A percentile compares a stretch with the other conserved stretches of the same genome.
Conservation (phyloP, 2,329 filamentous ascomycete genomes). For the Aspergillus brunneoviolaceus region DNA sequence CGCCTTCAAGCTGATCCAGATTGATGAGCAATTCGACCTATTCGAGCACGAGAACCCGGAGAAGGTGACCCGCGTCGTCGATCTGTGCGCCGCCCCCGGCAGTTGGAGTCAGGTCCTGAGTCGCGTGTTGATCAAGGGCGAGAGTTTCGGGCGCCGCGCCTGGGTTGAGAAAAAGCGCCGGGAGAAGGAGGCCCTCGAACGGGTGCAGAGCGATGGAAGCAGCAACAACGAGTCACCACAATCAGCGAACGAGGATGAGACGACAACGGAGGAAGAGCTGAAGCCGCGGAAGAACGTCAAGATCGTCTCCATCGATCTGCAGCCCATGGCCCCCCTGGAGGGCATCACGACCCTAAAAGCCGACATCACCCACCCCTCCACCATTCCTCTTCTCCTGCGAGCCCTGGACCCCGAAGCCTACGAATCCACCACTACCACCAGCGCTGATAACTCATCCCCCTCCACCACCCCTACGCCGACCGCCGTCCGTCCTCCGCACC, state of each 20-base stretch:
- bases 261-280: slow-evolving; percentile 34
- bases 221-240: background rate
- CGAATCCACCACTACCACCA: slow-evolving; percentile 29
- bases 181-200: slow-evolving; percentile 41
- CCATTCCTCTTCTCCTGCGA: slow-evolving; percentile 81
- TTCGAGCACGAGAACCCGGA: slow-evolving; percentile 63
- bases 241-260: slow-evolving; percentile 13
- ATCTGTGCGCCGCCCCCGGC: slow-evolving; percentile 91
- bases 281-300: slow-evolving; percentile 71
- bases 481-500: slow-evolving; percentile 62
- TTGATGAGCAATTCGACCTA: slow-evolving; percentile 94
- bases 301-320: slow-evolving; percentile 92
- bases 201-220: slow-evolving; percentile 14
- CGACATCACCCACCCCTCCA: slow-evolving; percentile 96
- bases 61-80: slow-evolving; percentile 86
- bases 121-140: slow-evolving; percentile 86
- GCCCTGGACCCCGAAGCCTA: slow-evolving; percentile 76
- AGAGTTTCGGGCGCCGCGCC: slow-evolving; percentile 79
- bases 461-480: slow-evolving; percentile 36
- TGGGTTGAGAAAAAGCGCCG: slow-evolving; percentile 82
- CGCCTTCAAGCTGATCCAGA: slow-evolving; percentile 94
- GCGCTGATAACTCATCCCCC: background rate
- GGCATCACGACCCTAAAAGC: slow-evolving; percentile 90
- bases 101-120: slow-evolving; percentile 98
- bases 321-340: slow-evolving; percentile 90